Evolutionary conservation across 495 filamentous ascomycete species (phyloP).

Genomic region (Achaetomiella virescens): DNA sequence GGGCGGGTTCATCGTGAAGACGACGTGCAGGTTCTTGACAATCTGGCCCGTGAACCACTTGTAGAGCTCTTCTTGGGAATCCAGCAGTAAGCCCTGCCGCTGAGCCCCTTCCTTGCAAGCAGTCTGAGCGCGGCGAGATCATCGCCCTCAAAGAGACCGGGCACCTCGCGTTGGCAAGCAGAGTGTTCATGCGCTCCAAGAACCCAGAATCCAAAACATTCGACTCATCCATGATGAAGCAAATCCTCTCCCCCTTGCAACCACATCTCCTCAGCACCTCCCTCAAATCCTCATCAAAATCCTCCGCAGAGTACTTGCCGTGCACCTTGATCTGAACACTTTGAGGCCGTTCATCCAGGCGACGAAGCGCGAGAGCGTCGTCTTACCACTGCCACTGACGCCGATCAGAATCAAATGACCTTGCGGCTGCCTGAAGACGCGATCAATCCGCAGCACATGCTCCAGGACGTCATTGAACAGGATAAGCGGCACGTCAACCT

Average conservation of each 20-base stretch:
- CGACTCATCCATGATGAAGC: slow-evolving; percentile 99
- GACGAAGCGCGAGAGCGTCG: slow-evolving; percentile 92
- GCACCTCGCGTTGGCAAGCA: slow-evolving; percentile 98
- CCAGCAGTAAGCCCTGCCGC: slow-evolving; percentile 85
- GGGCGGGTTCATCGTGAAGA: slow-evolving; percentile 99
- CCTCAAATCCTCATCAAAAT: slow-evolving; percentile 95
- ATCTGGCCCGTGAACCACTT: slow-evolving; percentile 99
- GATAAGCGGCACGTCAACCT: slow-evolving; percentile 95
- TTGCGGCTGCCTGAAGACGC: slow-evolving; percentile 96
- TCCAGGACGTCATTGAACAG: slow-evolving; percentile 98
- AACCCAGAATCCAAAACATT: slow-evolving; percentile 98
- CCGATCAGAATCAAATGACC: slow-evolving; percentile 97
- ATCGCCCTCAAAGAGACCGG: slow-evolving; percentile 95
- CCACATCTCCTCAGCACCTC: slow-evolving; percentile 89
- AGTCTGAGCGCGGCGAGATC: slow-evolving; percentile 92
- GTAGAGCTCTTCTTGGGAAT: slow-evolving; percentile 97
- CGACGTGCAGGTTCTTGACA: slow-evolving; percentile 96
- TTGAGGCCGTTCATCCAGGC: slow-evolving; percentile 99
- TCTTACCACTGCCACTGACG: slow-evolving; percentile 97
- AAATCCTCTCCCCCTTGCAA: slow-evolving; percentile 98
- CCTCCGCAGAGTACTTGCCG: slow-evolving; percentile 94
- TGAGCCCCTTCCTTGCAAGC: slow-evolving; percentile 97
- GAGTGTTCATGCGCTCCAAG: slow-evolving; percentile 97
- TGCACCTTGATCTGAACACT: slow-evolving; percentile 99
- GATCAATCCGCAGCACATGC: slow-evolving; percentile 94